Evolutionary conservation across 106 monocot species (phyloP).

Genomic region (Allium sativum): DNA sequence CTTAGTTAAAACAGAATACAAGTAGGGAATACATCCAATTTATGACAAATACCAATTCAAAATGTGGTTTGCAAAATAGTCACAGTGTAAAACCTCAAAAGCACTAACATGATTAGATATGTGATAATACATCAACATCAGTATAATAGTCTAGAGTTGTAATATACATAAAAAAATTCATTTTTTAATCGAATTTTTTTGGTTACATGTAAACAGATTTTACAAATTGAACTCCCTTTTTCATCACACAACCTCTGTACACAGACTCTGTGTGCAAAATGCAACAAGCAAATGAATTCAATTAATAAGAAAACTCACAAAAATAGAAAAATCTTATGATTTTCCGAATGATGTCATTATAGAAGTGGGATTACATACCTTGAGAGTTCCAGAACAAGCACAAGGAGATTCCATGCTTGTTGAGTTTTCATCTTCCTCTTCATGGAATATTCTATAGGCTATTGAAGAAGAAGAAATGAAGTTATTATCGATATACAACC

Average conservation of each 20-base stretch:
- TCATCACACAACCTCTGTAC: conserved; percentile 94
- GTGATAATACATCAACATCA: too few species aligned
- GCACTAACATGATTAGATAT: too few species aligned
- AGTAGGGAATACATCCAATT: too few species aligned
- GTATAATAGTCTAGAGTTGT: too few species aligned
- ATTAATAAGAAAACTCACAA: not conserved
- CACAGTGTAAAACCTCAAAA: too few species aligned
- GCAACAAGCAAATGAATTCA: conserved; percentile 1
- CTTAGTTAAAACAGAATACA: too few species aligned
- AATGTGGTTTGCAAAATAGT: too few species aligned
- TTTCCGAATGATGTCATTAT: too few species aligned
- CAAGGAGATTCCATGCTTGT: conserved; percentile 87
- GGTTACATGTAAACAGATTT: conserved; percentile 85
- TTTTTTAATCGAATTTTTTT: too few species aligned
- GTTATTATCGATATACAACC: conserved; percentile 12
- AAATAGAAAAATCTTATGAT: not conserved
- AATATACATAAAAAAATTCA: too few species aligned
- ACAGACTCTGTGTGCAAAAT: conserved; percentile 89
- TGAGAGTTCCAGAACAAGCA: conserved; percentile 80
- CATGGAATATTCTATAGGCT: conserved; percentile 86
- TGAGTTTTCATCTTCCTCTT: conserved; percentile 59
- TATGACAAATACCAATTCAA: too few species aligned
- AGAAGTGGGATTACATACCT: conserved; percentile 45
- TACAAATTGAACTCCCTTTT: conserved; percentile 72
- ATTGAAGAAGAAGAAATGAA: conserved; percentile 7